Evolutionary conservation across 345 rosid species (phyloP).

Genomic region (Toxicodendron radicans): DNA sequence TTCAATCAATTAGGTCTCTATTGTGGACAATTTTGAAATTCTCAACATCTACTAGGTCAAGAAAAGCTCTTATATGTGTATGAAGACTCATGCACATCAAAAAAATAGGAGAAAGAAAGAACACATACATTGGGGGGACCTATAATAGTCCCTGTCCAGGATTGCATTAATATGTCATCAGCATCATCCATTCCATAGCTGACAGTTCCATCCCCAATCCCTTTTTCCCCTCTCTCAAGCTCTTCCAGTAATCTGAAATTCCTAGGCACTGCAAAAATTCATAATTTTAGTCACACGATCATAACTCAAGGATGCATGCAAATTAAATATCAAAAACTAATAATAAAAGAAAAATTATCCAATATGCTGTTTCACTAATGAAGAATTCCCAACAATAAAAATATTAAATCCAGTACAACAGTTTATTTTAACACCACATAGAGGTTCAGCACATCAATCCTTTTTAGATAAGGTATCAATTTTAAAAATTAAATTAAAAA

Average conservation of each 20-base stretch:
- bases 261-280: conserved; percentile 56
- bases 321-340: neutral
- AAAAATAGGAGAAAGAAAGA: neutral
- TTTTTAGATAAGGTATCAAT: neutral
- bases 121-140: conserved; percentile 61
- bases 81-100: neutral
- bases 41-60: neutral
- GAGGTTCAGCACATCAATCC: neutral
- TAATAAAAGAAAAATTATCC: neutral
- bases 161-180: conserved; percentile 91
- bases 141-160: conserved; percentile 84
- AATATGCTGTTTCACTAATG: neutral
- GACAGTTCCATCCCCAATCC: conserved; percentile 95
- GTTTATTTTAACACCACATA: neutral
- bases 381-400: neutral
- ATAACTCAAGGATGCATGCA: neutral
- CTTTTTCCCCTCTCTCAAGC: conserved; percentile 81
- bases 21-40: neutral
- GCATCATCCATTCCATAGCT: conserved; percentile 99
- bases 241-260: conserved; percentile 74
- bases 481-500: neutral
- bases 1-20: conserved; percentile 4
- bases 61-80: neutral
- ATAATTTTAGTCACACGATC: conserved; percentile 10
- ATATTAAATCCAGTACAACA: neutral